Percentiles rank a stretch among this genome's conserved stretches.
These are phyloP conservation scores for Aspergillus viridinutans DNA, from an alignment of 2,329 filamentous ascomycete genomes.

Conservation along the genomic window DNA sequence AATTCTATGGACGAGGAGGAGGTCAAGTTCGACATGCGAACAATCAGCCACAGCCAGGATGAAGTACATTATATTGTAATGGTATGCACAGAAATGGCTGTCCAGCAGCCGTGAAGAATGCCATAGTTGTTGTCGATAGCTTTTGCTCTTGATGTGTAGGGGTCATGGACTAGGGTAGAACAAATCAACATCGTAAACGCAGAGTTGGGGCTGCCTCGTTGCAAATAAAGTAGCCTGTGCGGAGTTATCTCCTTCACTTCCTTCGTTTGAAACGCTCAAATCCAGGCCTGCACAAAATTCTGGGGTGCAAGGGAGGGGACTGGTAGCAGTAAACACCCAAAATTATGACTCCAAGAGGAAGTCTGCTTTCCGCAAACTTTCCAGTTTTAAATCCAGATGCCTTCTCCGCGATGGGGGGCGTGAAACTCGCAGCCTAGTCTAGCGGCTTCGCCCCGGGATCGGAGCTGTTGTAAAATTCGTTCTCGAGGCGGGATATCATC, in stretches of 20 bases:
- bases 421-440: slow-evolving; percentile 76
- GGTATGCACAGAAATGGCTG: background rate
- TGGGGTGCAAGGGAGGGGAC: too few species aligned
- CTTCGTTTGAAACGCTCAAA: background rate
- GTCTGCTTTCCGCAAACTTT: background rate
- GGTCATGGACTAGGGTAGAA: background rate
- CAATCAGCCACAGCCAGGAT: background rate
- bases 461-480: slow-evolving; percentile 66
- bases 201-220: background rate
- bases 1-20: background rate
- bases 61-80: background rate
- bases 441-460: slow-evolving; percentile 59
- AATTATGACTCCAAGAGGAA: background rate
- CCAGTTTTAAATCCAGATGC: slow-evolving; percentile 29
- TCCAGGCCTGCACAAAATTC: background rate
- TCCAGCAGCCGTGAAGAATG: background rate
- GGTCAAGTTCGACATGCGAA: background rate
- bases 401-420: slow-evolving; percentile 63
- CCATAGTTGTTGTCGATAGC: background rate
- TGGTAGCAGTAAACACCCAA: background rate
- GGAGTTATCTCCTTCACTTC: background rate
- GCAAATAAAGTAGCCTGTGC: background rate
- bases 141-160: background rate
- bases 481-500: slow-evolving; percentile 65
- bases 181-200: too few species aligned